These are phyloP conservation scores for Boletus albobrunnescens DNA, from an alignment of 1,284 basidiomycete species.

Conservation along the genomic window DNA sequence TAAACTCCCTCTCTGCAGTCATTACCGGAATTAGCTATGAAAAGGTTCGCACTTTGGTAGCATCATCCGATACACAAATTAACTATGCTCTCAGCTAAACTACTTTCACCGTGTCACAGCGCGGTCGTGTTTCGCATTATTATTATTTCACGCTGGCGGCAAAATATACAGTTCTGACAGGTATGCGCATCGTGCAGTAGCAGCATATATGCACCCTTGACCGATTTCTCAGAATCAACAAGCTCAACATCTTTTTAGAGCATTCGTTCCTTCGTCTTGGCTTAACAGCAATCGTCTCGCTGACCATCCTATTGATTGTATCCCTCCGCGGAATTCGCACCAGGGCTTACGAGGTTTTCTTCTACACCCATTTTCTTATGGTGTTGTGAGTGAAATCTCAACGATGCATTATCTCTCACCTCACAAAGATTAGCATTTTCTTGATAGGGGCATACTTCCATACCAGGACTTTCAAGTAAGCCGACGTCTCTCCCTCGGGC, in stretches of 20 bases:
- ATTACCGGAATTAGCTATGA: slow-evolving; percentile 59
- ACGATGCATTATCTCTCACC: not conserved
- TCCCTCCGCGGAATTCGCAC: slow-evolving; percentile 44
- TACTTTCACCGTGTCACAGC: slow-evolving; percentile 51
- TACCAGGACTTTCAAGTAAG: slow-evolving; percentile 22
- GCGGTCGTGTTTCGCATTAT: slow-evolving; percentile 45
- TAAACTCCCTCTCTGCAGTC: slow-evolving; percentile 33
- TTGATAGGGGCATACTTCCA: slow-evolving; percentile 44
- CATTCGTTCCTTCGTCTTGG: slow-evolving; percentile 40
- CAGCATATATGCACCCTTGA: not conserved
- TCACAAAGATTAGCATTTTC: slow-evolving; percentile 34
- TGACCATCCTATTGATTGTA: slow-evolving; percentile 39
- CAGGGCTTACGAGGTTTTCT: slow-evolving; percentile 47
- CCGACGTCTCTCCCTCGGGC: slow-evolving; percentile 11
- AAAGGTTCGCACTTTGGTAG: slow-evolving; percentile 37
- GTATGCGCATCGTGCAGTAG: slow-evolving; percentile 10
- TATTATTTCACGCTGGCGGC: slow-evolving; percentile 48
- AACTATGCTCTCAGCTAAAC: slow-evolving; percentile 39
- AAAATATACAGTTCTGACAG: slow-evolving; percentile 27
- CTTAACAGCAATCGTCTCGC: slow-evolving; percentile 35
- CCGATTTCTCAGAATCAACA: slow-evolving; percentile 3
- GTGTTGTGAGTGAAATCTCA: slow-evolving; percentile 36
- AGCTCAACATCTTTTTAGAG: not conserved
- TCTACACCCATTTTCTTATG: slow-evolving; percentile 39
- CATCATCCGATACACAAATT: not conserved